A percentile compares a stretch with the other conserved stretches of the same genome.
Evolutionary conservation across 2,329 filamentous ascomycete species (phyloP).

Genomic region (Penicillium sp.): DNA sequence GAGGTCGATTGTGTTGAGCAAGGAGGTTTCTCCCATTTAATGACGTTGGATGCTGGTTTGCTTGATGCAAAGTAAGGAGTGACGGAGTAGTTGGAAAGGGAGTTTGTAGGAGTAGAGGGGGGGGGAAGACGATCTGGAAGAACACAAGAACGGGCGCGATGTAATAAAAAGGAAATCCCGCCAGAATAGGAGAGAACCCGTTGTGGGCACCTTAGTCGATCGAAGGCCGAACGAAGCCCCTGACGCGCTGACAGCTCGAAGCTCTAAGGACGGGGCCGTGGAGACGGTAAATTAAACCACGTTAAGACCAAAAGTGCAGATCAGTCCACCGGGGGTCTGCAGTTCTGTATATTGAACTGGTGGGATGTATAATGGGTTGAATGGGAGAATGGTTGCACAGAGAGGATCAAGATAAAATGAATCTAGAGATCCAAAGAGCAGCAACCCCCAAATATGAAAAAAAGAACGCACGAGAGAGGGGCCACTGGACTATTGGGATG

Average conservation of each 20-base stretch:
- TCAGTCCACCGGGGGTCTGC: conserved; percentile 21
- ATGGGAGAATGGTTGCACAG: not conserved
- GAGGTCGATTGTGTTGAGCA: conserved; percentile 16
- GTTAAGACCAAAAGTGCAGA: conserved; percentile 22
- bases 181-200: conserved; percentile 40
- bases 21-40: conserved; percentile 28
- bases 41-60: not conserved
- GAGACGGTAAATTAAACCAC: conserved; percentile 30
- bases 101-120: conserved; percentile 15
- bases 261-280: conserved; percentile 24
- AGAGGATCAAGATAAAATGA: not conserved
- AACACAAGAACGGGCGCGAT: conserved; percentile 28
- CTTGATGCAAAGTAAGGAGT: conserved; percentile 20
- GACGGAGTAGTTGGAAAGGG: conserved; percentile 24
- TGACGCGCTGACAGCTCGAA: conserved; percentile 40
- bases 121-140: conserved; percentile 15
- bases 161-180: conserved; percentile 30
- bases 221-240: conserved; percentile 29
- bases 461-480: not conserved
- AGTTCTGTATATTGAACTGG: not conserved
- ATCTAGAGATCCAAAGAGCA: not conserved
- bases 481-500: not conserved
- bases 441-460: not conserved
- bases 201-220: conserved; percentile 29
- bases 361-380: not conserved